Evolutionary conservation across 331 rosid genomes (phyloP), one percentile per base, ranked within the genome.

Genomic region (Pyracantha coccinea): DNA sequence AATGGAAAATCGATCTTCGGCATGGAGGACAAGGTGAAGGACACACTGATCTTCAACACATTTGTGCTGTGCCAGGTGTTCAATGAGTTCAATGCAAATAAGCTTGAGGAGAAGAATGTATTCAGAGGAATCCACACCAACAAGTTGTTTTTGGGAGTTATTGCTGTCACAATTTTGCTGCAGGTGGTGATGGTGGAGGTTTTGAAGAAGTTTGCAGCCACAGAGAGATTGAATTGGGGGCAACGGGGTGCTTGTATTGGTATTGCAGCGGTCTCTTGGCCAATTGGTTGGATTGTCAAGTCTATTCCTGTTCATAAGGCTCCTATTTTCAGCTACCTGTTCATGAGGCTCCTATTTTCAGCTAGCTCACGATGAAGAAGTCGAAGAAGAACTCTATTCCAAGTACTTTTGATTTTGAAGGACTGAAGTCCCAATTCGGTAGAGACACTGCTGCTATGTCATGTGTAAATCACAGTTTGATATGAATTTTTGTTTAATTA

Each of bases 1-100:
- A 79, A 73, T n/a, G 93, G 89, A 10, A 58, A 71, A 35, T 71
- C 89, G 17, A 78, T 89, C 33, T 86, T 89, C 70, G 69, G 77
- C 17, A 89, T 84, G 14, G 74, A 47, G 16, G 70, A 60, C 52
- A 61, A 41, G 67, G 83, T 83, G 21, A 75, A 79, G 4, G 73
- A 75, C 35, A 78, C 81, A 0, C 59, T 78, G 71, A 83, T 83
- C 75, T 83, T 83, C 35, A 83, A 73, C 23, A 79, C 81, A 0
- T 79, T 79, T 33, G 79, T 79, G 19, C 59, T 83, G 1, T 83
- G 80, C 74, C 83, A 83, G 64, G 83, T 83, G 7, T 81, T 77
- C 68, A 81, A 77, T 14, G 81, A 77, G 63, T 72, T 2, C 53
- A 47, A 15, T 47, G 53, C 53, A 4, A 47, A n/a, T 3, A 15